A percentile compares a stretch with the other conserved stretches of the same genome.
Conservation (phyloP, 305 asterid species). For the Galium porrigens region DNA sequence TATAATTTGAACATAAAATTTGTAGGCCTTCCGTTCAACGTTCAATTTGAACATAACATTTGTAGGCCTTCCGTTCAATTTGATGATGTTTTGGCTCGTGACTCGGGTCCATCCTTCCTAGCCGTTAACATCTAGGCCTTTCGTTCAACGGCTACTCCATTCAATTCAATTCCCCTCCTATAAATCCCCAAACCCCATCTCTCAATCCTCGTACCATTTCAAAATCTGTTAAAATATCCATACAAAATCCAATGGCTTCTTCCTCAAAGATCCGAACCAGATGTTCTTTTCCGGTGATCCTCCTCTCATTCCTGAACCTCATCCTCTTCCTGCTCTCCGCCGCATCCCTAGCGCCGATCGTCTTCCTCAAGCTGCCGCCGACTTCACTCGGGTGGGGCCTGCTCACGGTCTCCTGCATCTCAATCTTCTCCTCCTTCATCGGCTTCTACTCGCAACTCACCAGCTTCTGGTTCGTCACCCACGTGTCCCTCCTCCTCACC, state of each 20-base stretch:
- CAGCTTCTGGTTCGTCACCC: constrained; percentile 46
- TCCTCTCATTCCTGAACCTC: constrained; percentile 48
- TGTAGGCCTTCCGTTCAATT: too few relatives aligned
- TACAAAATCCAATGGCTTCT: constrained; percentile 28
- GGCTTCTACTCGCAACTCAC: constrained; percentile 57
- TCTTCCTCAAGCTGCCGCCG: constrained; percentile 53
- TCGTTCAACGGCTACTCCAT: constrained; percentile 18
- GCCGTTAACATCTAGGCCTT: constrained; percentile 16
- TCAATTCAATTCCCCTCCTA: constrained; percentile 7
- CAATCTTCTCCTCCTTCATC: constrained; percentile 40
- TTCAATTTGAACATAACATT: too few relatives aligned
- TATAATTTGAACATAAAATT: too few relatives aligned
- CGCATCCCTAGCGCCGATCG: constrained; percentile 49
- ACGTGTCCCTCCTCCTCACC: constrained; percentile 45
- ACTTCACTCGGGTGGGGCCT: constrained; percentile 55
- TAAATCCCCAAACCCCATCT: constrained; percentile 5
- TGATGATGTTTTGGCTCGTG: constrained; percentile 1
- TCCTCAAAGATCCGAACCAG: constrained; percentile 32
- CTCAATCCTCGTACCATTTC: background rate
- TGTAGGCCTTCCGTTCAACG: too few relatives aligned
- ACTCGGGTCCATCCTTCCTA: constrained; percentile 10
- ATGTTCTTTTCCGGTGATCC: constrained; percentile 45
- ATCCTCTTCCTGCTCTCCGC: constrained; percentile 59
- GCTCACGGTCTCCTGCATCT: constrained; percentile 37
- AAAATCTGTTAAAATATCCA: background rate